These are phyloP conservation scores for Hortiboletus campestris DNA, from an alignment of 768 basidiomycete genomes.

Conservation along the genomic window DNA sequence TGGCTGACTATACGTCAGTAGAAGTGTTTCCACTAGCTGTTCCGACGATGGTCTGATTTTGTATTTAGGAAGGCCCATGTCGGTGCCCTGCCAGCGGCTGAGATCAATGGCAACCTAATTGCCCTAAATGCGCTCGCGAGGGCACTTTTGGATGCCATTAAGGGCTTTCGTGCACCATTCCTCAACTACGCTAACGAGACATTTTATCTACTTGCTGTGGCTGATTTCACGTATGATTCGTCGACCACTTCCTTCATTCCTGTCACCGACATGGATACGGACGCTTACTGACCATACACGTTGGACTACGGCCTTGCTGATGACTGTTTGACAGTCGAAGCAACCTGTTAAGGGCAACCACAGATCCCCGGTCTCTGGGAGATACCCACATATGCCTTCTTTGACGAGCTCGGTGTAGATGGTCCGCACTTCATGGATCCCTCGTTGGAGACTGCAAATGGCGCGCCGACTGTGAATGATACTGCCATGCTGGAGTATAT, in stretches of 20 bases:
- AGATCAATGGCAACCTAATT: slow-evolving; percentile 3
- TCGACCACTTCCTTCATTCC: slow-evolving; percentile 1
- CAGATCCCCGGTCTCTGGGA: background rate
- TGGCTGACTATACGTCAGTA: slow-evolving; percentile 5
- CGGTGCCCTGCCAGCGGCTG: background rate
- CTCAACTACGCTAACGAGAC: background rate
- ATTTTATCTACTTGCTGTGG: background rate
- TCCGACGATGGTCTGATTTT: background rate
- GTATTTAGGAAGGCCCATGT: slow-evolving; percentile 1
- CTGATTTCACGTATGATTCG: background rate
- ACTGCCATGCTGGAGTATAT: background rate
- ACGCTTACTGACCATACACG: slow-evolving; percentile 6
- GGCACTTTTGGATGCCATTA: background rate
- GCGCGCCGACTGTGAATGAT: background rate
- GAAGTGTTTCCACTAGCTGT: background rate
- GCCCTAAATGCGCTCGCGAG: background rate
- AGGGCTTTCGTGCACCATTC: background rate
- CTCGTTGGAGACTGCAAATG: background rate
- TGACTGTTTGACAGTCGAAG: background rate
- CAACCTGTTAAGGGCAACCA: background rate
- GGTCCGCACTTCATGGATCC: slow-evolving; percentile 1
- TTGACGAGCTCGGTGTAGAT: background rate
- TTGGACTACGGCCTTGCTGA: slow-evolving; percentile 6
- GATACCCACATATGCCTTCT: background rate
- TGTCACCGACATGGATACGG: background rate